A percentile compares a stretch with the other conserved stretches of the same genome.
Evolutionary conservation across 352 stramenopile genomes (phyloP).

Genomic region (Globisporangium paroecandrum): DNA sequence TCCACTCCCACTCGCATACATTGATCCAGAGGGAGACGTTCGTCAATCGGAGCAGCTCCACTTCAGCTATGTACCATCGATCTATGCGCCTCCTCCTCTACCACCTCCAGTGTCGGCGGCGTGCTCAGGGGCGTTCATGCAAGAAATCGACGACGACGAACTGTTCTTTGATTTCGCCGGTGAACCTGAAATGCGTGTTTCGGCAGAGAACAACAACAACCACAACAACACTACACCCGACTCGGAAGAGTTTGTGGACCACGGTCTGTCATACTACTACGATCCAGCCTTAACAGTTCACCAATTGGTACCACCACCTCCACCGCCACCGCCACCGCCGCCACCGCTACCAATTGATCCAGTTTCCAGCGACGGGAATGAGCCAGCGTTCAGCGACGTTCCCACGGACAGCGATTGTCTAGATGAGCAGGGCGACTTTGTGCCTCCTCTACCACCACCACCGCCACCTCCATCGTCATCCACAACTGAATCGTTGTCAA

Average conservation of each 20-base stretch:
- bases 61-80: background rate
- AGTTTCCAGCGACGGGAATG: conserved; percentile 12
- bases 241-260: conserved; percentile 38
- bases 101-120: background rate
- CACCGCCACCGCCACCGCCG: conserved; percentile 18
- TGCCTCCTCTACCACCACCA: conserved; percentile 10
- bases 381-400: conserved; percentile 20
- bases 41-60: background rate
- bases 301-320: conserved; percentile 18
- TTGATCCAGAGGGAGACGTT: too few species aligned
- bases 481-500: background rate
- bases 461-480: conserved; percentile 11
- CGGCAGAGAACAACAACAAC: background rate
- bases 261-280: conserved; percentile 59
- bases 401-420: background rate
- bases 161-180: conserved; percentile 14
- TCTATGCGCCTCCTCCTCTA: conserved; percentile 12
- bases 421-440: background rate
- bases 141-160: conserved; percentile 54
- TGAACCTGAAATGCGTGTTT: conserved; percentile 4
- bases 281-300: conserved; percentile 23
- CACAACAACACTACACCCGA: conserved; percentile 7
- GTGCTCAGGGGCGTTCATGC: conserved; percentile 49
- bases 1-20: background rate
- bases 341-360: conserved; percentile 21